Base-by-base conservation (phyloP, 257 asterid genomes). In the Voacanga thouarsii region DNA sequence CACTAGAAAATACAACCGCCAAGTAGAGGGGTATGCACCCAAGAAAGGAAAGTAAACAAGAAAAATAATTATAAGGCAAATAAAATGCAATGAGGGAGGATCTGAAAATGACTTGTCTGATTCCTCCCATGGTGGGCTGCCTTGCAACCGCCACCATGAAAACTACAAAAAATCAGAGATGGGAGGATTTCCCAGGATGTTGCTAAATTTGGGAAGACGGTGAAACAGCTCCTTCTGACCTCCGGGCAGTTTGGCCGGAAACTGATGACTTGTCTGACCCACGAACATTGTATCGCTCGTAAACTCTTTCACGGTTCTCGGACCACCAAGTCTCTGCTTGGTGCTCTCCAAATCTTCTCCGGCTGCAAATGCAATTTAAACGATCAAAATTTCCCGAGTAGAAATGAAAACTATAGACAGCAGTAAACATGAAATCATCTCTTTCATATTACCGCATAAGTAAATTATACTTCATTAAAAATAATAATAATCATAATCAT, bases 281-380 rank as follows among this genome's bases (percentile, higher is more conserved):
- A 1, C 99, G 89, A 49, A 95, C 94, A 37, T 93, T 95, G 79
- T 93, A 95, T 74, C 85, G 90, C 87, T 93, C 94, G 7, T 93
- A 91, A 23, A 95, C 97, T 63, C 84, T 95, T 68, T 93, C 99
- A n/a, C 98, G 92, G 78, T 95, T 95, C 86, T 95, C 99, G 3
- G 97, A 91, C 99, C 99, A 95, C 99, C 99, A 95, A 6, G 92
- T 91, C 84, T 93, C 98, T 0, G 99, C 99, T 83, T 95, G 99
- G 89, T 91, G 99, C 85, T 95, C 98, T 75, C 99, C 98, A 19
- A 95, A 93, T 88, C 96, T 91, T 83, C 97, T 88, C 75, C 98
- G 98, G 84, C 98, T 93, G 88, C 82, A 79, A 33, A 82, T 43
- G 64, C 18, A 71, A 76, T 30, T 68, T 7, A 68, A 44, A 64